These are phyloP conservation scores for Cornus kousa DNA, from an alignment of 148 eudicot species.

Conservation along the genomic window DNA sequence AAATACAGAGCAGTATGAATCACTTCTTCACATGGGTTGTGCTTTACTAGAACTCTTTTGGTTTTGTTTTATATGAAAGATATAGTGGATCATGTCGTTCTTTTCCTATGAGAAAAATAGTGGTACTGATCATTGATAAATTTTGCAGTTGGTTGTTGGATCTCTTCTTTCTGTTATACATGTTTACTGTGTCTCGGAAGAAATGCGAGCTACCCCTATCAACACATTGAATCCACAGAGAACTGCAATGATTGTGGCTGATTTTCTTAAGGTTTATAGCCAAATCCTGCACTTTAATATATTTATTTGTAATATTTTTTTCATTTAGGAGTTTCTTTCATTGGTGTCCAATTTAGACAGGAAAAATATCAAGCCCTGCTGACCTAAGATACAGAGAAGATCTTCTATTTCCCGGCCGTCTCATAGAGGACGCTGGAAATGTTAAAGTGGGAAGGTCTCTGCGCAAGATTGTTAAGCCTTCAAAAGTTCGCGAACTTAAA, in stretches of 20 bases:
- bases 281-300: background rate
- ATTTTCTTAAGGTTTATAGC: conserved; percentile 68
- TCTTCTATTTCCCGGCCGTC: conserved; percentile 77
- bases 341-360: conserved; percentile 43
- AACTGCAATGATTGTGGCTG: conserved; percentile 87
- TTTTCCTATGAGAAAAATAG: background rate
- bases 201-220: conserved; percentile 95
- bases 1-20: background rate
- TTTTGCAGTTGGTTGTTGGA: conserved; percentile 73
- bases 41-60: background rate
- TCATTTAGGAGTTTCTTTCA: background rate
- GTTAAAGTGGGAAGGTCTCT: conserved; percentile 81
- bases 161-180: conserved; percentile 77
- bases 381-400: conserved; percentile 90
- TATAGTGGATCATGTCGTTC: background rate
- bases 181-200: conserved; percentile 75
- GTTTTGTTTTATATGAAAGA: background rate
- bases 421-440: conserved; percentile 81
- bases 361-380: conserved; percentile 82
- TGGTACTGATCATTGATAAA: conserved; percentile 10
- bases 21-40: background rate
- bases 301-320: background rate
- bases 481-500: conserved; percentile 60
- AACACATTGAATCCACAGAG: conserved; percentile 93
- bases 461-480: conserved; percentile 64